Percentiles rank a stretch among this genome's conserved stretches.
Evolutionary conservation across 1,139 yeast genomes (phyloP).

Genomic region (Suhomyces guaymorum): DNA sequence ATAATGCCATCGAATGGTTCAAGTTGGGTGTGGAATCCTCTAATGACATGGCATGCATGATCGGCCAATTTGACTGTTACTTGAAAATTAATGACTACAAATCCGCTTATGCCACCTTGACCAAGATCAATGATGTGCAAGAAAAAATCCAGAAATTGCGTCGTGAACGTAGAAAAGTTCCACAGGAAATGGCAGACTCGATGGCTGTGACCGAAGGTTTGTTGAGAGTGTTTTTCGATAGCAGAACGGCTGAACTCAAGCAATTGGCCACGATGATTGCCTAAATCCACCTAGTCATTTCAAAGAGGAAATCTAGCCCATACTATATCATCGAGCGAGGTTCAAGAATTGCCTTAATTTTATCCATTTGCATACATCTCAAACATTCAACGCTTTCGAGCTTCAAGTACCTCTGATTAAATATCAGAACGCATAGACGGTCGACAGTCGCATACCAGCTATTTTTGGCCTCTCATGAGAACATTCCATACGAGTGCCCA

Average conservation of each 20-base stretch:
- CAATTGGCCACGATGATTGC: constrained; percentile 15
- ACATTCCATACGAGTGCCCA: too few relatives aligned
- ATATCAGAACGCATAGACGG: too few relatives aligned
- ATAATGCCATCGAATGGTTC: constrained; percentile 80
- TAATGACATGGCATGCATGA: constrained; percentile 59
- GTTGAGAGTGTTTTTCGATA: constrained; percentile 32
- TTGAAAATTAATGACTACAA: constrained; percentile 28
- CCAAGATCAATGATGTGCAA: constrained; percentile 26
- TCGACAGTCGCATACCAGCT: too few relatives aligned
- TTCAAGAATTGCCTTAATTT: too few relatives aligned
- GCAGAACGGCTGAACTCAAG: constrained; percentile 28
- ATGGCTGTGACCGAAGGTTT: constrained; percentile 28
- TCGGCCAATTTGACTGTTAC: constrained; percentile 72
- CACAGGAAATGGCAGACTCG: constrained; percentile 25
- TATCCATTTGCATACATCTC: too few relatives aligned
- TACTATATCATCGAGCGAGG: too few relatives aligned
- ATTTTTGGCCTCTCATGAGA: too few relatives aligned
- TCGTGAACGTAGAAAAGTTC: constrained; percentile 19
- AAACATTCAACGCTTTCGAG: too few relatives aligned
- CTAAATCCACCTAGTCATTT: too few relatives aligned
- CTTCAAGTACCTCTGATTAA: too few relatives aligned
- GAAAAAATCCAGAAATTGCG: constrained; percentile 25
- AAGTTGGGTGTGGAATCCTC: constrained; percentile 68
- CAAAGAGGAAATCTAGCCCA: background rate
- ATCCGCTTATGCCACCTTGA: constrained; percentile 29